These are phyloP conservation scores for Asclepias syriaca DNA, from an alignment of 257 asterid genomes.

Conservation along the genomic window DNA sequence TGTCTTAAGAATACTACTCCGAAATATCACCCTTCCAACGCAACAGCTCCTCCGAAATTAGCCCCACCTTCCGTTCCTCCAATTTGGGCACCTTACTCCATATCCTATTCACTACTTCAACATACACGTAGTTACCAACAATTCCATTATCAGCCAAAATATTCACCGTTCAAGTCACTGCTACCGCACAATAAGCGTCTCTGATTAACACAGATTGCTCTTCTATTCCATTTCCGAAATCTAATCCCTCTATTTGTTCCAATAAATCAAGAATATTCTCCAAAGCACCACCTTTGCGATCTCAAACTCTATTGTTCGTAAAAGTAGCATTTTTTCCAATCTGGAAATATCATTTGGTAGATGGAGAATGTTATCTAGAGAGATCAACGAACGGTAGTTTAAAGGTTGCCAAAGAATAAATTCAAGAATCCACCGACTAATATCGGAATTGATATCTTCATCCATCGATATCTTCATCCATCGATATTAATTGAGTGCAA, in stretches of 20 bases:
- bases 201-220: slow-evolving; percentile 36
- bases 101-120: slow-evolving; percentile 49
- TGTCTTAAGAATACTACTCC: slow-evolving; percentile 15
- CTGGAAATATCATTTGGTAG: slow-evolving; percentile 27
- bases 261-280: slow-evolving; percentile 47
- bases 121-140: slow-evolving; percentile 25
- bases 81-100: slow-evolving; percentile 54
- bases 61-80: slow-evolving; percentile 45
- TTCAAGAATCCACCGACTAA: slow-evolving; percentile 57
- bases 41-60: slow-evolving; percentile 52
- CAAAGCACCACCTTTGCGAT: slow-evolving; percentile 23
- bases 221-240: slow-evolving; percentile 23
- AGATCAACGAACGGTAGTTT: slow-evolving; percentile 30
- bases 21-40: slow-evolving; percentile 60
- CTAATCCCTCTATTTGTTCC: slow-evolving; percentile 50
- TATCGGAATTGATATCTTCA: too few species aligned
- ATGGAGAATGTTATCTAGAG: slow-evolving; percentile 41
- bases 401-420: slow-evolving; percentile 49
- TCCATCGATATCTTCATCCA: slow-evolving; percentile 30
- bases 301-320: slow-evolving; percentile 44
- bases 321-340: slow-evolving; percentile 34
- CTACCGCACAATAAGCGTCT: slow-evolving; percentile 64
- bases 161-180: slow-evolving; percentile 58
- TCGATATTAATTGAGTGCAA: not conserved
- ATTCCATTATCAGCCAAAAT: slow-evolving; percentile 12